phyloP scores from a whole-genome alignment of 1,284 basidiomycete species.

The Ustilago tritici region DNA sequence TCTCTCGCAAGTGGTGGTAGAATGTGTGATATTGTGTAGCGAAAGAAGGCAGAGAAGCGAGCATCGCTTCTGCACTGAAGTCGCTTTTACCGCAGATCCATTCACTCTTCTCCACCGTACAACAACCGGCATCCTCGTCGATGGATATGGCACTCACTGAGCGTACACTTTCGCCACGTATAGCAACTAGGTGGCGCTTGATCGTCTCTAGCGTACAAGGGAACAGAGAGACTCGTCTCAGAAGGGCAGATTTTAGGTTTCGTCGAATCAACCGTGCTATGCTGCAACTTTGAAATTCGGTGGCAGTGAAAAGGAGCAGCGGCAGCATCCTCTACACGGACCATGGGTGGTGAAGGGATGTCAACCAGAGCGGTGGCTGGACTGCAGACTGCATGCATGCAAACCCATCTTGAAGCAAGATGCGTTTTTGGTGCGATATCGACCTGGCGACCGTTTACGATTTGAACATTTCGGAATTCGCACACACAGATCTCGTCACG shows the following conservation, averaged over 20 bases:
- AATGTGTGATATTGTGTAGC: background rate
- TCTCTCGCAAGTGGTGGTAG: background rate
- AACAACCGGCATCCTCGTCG: background rate
- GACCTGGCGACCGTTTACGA: conserved; percentile 2
- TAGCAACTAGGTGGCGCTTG: background rate
- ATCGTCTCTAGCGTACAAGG: background rate
- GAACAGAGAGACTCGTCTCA: background rate
- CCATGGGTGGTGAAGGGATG: too few species aligned
- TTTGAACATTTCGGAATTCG: too few species aligned
- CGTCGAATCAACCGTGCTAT: background rate
- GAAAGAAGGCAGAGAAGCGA: conserved; percentile 4
- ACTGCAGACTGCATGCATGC: conserved; percentile 2
- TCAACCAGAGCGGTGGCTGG: background rate
- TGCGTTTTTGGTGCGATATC: background rate
- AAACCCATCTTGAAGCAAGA: background rate
- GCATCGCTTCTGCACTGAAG: conserved; percentile 1
- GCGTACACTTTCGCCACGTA: background rate
- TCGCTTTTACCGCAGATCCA: background rate
- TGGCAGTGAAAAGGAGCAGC: background rate
- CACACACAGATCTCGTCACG: too few species aligned
- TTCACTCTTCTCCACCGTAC: background rate
- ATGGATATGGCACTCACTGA: background rate
- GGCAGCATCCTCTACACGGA: too few species aligned
- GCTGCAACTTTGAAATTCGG: background rate
- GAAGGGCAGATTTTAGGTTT: background rate